Evolutionary conservation across 768 basidiomycete genomes (phyloP).

Genomic region (Neoboletus subvelutipes): DNA sequence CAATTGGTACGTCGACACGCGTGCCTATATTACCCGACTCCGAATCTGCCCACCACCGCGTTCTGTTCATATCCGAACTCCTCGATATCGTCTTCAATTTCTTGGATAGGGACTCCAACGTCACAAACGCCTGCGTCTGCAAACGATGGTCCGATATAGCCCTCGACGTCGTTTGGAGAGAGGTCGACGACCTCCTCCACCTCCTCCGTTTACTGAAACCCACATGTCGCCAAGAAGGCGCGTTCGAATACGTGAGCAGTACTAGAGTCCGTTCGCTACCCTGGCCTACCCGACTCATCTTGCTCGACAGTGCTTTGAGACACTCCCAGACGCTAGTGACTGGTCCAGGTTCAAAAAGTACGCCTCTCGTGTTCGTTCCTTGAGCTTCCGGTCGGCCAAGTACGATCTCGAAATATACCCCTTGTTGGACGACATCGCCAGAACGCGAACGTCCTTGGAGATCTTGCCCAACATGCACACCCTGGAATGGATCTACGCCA

Average conservation of each 20-base stretch:
- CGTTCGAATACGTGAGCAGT: constrained; percentile 24
- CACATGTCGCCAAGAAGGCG: constrained; percentile 25
- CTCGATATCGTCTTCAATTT: constrained; percentile 55
- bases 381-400: constrained; percentile 25
- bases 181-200: constrained; percentile 44
- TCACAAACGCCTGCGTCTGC: constrained; percentile 52
- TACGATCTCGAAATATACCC: constrained; percentile 16
- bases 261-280: neutral
- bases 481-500: constrained; percentile 45
- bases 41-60: constrained; percentile 20
- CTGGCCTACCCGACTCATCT: neutral
- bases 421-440: constrained; percentile 51
- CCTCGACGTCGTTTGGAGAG: constrained; percentile 57
- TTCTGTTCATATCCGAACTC: constrained; percentile 57
- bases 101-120: constrained; percentile 42
- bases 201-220: constrained; percentile 54
- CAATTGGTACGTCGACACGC: neutral
- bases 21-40: neutral
- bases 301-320: constrained; percentile 39
- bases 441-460: constrained; percentile 50
- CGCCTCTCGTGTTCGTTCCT: constrained; percentile 45
- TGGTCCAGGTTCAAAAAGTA: constrained; percentile 60
- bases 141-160: constrained; percentile 59
- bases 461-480: constrained; percentile 56
- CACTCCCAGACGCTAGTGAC: constrained; percentile 44